phyloP scores from a whole-genome alignment of 2,329 filamentous ascomycete genomes.

The Penicillium rolfsii region DNA sequence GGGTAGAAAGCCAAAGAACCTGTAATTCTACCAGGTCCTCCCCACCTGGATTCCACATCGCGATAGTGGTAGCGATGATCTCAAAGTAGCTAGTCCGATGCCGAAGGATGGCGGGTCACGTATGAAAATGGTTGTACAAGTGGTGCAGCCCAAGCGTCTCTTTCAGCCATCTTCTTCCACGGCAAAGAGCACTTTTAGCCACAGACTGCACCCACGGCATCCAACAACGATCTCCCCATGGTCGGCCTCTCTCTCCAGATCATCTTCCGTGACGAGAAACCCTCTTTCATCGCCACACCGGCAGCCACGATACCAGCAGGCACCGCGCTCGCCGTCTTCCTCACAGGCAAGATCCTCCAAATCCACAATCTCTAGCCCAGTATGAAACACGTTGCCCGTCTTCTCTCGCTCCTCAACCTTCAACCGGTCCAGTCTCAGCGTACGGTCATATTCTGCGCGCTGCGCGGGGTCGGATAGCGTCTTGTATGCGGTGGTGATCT shows the following conservation, averaged over 20 bases:
- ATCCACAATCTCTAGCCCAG: slow-evolving; percentile 61
- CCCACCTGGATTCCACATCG: neutral
- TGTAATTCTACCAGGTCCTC: neutral
- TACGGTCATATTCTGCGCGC: slow-evolving; percentile 55
- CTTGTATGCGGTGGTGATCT: slow-evolving; percentile 62
- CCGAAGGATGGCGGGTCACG: neutral
- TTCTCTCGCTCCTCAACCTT: slow-evolving; percentile 32
- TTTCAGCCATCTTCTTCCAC: slow-evolving; percentile 37
- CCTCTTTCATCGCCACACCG: slow-evolving; percentile 62
- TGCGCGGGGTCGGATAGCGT: slow-evolving; percentile 51
- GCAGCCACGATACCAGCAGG: slow-evolving; percentile 60
- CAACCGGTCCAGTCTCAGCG: slow-evolving; percentile 42
- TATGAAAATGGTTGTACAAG: neutral
- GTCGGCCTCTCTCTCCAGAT: slow-evolving; percentile 55
- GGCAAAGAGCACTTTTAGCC: slow-evolving; percentile 63
- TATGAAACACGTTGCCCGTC: slow-evolving; percentile 46
- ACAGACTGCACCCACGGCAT: slow-evolving; percentile 66
- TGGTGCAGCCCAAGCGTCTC: neutral
- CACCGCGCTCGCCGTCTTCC: slow-evolving; percentile 36
- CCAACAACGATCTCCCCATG: slow-evolving; percentile 62
- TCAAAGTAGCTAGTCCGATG: neutral
- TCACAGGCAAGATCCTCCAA: slow-evolving; percentile 57
- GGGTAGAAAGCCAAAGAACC: neutral
- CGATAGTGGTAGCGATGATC: neutral
- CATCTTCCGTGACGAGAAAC: slow-evolving; percentile 58